Evolutionary conservation across 352 stramenopile genomes (phyloP).

Genomic region (Pythium guiyangense): DNA sequence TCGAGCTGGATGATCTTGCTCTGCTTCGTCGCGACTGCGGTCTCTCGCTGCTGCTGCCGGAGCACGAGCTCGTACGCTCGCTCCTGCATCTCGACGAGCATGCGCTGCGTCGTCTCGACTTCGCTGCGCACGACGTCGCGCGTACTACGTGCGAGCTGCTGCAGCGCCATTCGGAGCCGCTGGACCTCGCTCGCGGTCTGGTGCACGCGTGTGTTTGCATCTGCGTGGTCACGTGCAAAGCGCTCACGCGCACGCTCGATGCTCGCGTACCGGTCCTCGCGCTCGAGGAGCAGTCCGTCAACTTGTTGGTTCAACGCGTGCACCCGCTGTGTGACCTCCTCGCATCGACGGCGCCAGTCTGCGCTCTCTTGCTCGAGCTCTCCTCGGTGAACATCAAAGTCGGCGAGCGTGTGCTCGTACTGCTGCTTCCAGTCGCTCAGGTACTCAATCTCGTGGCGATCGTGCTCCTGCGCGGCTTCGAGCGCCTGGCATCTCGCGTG

Average conservation of each 20-base stretch:
- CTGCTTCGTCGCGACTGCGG: conserved; percentile 41
- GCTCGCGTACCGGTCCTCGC: conserved; percentile 13
- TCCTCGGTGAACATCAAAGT: not conserved
- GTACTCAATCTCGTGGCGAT: conserved; percentile 9
- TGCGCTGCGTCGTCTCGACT: conserved; percentile 27
- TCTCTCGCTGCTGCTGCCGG: conserved; percentile 36
- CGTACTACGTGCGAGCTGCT: conserved; percentile 10
- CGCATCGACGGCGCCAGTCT: conserved; percentile 5
- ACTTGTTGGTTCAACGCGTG: conserved; percentile 14
- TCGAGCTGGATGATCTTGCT: conserved; percentile 48
- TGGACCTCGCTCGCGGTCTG: conserved; percentile 13
- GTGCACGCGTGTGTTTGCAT: conserved; percentile 17
- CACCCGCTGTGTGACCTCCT: conserved; percentile 6
- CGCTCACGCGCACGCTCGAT: conserved; percentile 11
- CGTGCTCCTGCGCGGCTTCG: conserved; percentile 4
- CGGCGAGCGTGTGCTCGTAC: too few species aligned
- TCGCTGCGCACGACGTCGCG: conserved; percentile 16
- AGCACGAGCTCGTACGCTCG: conserved; percentile 43
- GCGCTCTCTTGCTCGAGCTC: conserved; percentile 7
- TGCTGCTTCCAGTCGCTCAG: conserved; percentile 17
- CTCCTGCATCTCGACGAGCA: conserved; percentile 26
- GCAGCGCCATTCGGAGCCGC: conserved; percentile 12
- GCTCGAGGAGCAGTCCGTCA: conserved; percentile 18
- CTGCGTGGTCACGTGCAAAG: too few species aligned
- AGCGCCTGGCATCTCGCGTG: conserved; percentile 10